These are phyloP conservation scores for Fusarium setosum DNA, from an alignment of 2,329 filamentous ascomycete genomes.

Conservation along the genomic window DNA sequence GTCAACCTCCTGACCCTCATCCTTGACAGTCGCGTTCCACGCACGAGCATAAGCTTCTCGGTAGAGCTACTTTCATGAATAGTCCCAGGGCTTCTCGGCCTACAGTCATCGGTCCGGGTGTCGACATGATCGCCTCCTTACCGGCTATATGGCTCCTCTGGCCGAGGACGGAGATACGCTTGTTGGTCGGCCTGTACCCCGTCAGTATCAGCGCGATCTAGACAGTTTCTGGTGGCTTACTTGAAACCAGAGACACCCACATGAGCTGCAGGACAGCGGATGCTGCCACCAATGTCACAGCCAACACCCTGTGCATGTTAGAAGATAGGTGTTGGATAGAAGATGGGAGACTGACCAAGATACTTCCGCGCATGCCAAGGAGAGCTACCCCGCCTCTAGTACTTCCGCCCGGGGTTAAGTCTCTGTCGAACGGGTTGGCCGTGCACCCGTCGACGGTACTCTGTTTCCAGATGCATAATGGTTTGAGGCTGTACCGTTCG, in stretches of 20 bases:
- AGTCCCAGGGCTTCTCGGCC: conserved; percentile 47
- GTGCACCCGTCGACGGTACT: conserved; percentile 71
- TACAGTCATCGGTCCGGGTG: conserved; percentile 47
- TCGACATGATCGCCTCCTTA: conserved; percentile 47
- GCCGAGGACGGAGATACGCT: conserved; percentile 41
- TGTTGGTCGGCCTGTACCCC: conserved; percentile 47
- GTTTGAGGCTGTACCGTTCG: conserved; percentile 77
- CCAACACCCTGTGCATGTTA: conserved; percentile 44
- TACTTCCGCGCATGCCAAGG: conserved; percentile 45
- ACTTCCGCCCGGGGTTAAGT: conserved; percentile 70
- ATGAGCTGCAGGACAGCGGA: conserved; percentile 33
- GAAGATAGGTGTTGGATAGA: neutral
- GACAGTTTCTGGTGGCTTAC: neutral
- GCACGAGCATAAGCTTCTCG: neutral
- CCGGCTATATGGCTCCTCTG: conserved; percentile 41
- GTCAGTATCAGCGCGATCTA: neutral
- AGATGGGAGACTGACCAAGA: conserved; percentile 17
- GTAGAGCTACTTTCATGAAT: conserved; percentile 43
- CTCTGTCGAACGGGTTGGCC: conserved; percentile 69
- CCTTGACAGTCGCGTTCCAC: neutral
- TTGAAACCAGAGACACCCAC: conserved; percentile 19
- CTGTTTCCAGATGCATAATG: conserved; percentile 63
- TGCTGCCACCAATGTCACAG: conserved; percentile 55
- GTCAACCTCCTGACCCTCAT: neutral
- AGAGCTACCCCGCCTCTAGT: conserved; percentile 64